A percentile compares a stretch with the other conserved stretches of the same genome.
These are phyloP conservation scores for Saccharomycopsis crataegensis DNA, from an alignment of 1,139 yeast genomes.

Conservation along the genomic window DNA sequence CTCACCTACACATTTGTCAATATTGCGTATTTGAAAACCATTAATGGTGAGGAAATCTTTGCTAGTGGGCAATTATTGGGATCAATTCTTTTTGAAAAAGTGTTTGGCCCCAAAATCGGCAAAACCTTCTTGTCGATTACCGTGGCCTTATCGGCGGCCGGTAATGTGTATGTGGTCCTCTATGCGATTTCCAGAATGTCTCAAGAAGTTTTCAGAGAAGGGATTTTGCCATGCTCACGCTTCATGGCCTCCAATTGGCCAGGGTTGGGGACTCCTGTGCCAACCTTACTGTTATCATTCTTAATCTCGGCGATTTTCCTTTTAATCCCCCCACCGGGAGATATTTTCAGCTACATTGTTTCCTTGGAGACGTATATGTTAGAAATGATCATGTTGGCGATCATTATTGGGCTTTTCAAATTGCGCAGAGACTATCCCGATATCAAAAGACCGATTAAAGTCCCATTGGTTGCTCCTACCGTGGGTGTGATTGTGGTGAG, in stretches of 20 bases:
- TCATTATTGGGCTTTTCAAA: conserved; percentile 47
- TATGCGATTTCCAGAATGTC: conserved; percentile 55
- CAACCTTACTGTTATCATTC: conserved; percentile 33
- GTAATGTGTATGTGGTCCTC: conserved; percentile 55
- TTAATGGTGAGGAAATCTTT: conserved; percentile 46
- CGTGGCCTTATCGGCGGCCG: conserved; percentile 53
- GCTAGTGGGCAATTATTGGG: conserved; percentile 53
- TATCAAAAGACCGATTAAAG: conserved; percentile 41
- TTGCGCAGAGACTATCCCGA: conserved; percentile 41
- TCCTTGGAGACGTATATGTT: conserved; percentile 52
- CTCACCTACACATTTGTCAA: conserved; percentile 48
- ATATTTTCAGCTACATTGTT: conserved; percentile 49
- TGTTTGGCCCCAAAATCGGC: conserved; percentile 47
- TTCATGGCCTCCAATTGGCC: conserved; percentile 52
- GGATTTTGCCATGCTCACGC: conserved; percentile 47
- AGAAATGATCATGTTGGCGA: conserved; percentile 41
- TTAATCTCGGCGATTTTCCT: conserved; percentile 32
- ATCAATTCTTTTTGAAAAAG: conserved; percentile 46
- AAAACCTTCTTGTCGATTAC: conserved; percentile 46
- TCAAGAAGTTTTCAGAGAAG: conserved; percentile 60
- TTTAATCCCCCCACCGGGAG: conserved; percentile 38
- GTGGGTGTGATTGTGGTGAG: conserved; percentile 35
- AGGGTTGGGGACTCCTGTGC: conserved; percentile 48
- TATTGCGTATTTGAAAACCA: conserved; percentile 47
- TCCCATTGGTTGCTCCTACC: conserved; percentile 39